These are phyloP conservation scores for Aspergillus sp. DNA, from an alignment of 2,329 filamentous ascomycete genomes.

Conservation along the genomic window DNA sequence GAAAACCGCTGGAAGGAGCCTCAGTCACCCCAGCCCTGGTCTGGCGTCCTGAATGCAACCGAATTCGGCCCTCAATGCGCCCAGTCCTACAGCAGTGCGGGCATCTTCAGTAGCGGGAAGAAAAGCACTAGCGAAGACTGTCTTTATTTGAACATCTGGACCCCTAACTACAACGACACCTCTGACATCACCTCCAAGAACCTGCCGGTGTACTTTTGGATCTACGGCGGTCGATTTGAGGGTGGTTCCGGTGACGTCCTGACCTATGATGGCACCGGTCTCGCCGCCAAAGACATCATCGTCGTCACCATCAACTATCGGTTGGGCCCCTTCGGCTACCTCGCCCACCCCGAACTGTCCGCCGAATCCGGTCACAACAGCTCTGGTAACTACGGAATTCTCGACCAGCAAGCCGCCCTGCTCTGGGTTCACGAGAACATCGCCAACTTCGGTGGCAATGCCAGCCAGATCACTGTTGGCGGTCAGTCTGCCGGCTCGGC, in stretches of 20 bases:
- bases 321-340: constrained; percentile 38
- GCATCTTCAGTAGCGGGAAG: constrained; percentile 35
- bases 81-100: constrained; percentile 20
- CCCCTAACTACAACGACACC: constrained; percentile 25
- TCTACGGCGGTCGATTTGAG: constrained; percentile 22
- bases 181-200: constrained; percentile 20
- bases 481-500: constrained; percentile 37
- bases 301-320: constrained; percentile 30
- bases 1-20: constrained; percentile 16
- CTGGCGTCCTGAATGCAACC: constrained; percentile 18
- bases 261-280: constrained; percentile 25
- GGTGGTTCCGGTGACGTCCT: constrained; percentile 20
- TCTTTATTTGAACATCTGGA: constrained; percentile 27
- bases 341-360: constrained; percentile 29
- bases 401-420: constrained; percentile 28
- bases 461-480: constrained; percentile 29
- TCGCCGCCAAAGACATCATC: constrained; percentile 25
- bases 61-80: constrained; percentile 28
- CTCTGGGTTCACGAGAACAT: constrained; percentile 28
- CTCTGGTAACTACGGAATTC: constrained; percentile 33
- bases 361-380: constrained; percentile 27
- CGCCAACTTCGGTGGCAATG: constrained; percentile 26
- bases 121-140: constrained; percentile 32
- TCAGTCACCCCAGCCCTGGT: constrained; percentile 9
- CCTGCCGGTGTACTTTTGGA: constrained; percentile 28